Conservation (phyloP, 2,329 filamentous ascomycete genomes). For the Ceratocystis lukuohia region DNA sequence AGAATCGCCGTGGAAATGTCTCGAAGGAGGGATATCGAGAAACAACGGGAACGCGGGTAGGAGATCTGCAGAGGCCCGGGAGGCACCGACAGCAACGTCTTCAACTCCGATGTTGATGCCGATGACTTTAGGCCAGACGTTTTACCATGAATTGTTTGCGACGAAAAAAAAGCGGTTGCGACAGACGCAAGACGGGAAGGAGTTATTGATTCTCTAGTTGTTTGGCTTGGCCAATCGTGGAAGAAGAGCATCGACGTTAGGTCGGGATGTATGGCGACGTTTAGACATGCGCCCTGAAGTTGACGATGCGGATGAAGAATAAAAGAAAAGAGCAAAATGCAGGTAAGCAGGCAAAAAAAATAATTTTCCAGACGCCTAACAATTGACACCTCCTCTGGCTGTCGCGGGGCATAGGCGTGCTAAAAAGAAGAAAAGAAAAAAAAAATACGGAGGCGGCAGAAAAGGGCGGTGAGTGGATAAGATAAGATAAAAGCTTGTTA, state of each 20-base stretch:
- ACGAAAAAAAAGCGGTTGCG: not conserved
- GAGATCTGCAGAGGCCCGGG: too few species aligned
- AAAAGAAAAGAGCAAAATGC: not conserved
- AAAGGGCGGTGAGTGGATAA: not conserved
- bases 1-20: too few species aligned
- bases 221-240: too few species aligned
- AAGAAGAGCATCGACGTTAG: too few species aligned
- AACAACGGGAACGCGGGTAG: too few species aligned
- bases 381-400: not conserved
- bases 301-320: not conserved
- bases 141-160: not conserved
- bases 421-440: not conserved
- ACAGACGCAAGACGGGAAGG: not conserved
- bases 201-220: too few species aligned
- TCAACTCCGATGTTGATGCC: not conserved
- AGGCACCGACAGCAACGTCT: too few species aligned
- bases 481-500: not conserved
- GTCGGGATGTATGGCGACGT: too few species aligned
- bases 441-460: not conserved
- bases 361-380: not conserved
- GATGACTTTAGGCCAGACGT: not conserved
- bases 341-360: not conserved
- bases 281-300: too few species aligned
- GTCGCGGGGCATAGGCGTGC: not conserved
- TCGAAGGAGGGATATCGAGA: too few species aligned